A percentile compares a stretch with the other conserved stretches of the same genome.
Conservation (phyloP, 2,329 filamentous ascomycete genomes). For the Parascedosporium putredinis region DNA sequence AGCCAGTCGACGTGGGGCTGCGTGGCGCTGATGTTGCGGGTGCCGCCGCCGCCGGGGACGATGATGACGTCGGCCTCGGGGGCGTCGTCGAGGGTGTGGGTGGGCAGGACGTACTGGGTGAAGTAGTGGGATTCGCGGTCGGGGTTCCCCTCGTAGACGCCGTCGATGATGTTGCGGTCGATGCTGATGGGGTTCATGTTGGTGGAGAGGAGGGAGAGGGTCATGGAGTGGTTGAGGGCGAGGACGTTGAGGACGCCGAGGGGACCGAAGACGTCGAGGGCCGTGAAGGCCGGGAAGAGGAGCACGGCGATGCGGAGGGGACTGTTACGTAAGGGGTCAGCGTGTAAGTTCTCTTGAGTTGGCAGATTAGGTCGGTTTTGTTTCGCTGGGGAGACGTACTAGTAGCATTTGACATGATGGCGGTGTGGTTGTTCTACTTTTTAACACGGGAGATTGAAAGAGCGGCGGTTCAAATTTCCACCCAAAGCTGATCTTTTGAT, state of each 20-base stretch:
- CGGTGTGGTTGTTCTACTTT: too few species aligned
- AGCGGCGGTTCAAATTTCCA: too few species aligned
- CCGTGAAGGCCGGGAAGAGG: too few species aligned
- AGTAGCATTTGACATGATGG: too few species aligned
- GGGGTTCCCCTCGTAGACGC: neutral
- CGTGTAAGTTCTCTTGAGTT: too few species aligned
- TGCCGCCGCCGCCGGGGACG: constrained; percentile 43
- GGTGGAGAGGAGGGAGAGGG: neutral
- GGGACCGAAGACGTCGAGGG: too few species aligned
- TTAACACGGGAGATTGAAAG: too few species aligned
- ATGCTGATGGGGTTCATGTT: neutral
- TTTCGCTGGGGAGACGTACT: too few species aligned
- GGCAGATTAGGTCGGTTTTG: too few species aligned
- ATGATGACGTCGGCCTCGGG: constrained; percentile 43
- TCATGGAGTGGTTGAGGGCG: neutral
- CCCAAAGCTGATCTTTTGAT: too few species aligned
- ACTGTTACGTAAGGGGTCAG: too few species aligned
- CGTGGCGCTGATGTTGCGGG: constrained; percentile 17
- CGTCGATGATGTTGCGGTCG: neutral
- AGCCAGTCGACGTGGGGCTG: constrained; percentile 24
- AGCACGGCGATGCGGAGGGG: neutral
- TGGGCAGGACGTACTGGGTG: constrained; percentile 16
- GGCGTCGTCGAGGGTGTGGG: constrained; percentile 31
- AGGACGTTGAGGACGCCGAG: neutral
- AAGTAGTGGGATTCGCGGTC: neutral